Percentiles rank a stretch among this genome's conserved stretches.
phyloP scores from a whole-genome alignment of 306 rosid genomes.

The Vigna unguiculata region DNA sequence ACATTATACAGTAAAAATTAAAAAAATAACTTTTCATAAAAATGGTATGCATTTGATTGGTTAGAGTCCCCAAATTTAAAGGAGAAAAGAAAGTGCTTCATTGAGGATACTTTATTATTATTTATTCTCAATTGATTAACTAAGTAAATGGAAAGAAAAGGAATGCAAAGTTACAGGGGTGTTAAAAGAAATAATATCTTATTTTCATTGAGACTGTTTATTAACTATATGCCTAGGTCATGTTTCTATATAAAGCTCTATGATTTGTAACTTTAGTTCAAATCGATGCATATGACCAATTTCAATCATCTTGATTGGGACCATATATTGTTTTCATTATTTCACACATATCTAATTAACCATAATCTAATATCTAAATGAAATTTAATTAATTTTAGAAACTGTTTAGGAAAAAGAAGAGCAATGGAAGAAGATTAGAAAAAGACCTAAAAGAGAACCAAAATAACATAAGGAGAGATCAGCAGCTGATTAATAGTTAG shows the following conservation, averaged over 20 bases:
- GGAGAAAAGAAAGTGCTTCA: neutral
- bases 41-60: neutral
- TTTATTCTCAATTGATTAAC: too few species aligned
- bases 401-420: neutral
- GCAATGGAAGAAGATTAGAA: neutral
- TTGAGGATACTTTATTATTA: neutral
- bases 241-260: neutral
- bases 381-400: neutral
- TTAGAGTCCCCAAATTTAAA: neutral
- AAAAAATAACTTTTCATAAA: too few species aligned
- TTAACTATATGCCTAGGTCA: neutral
- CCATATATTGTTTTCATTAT: neutral
- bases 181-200: neutral
- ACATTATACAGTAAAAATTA: too few species aligned
- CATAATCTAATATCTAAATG: neutral
- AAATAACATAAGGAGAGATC: neutral
- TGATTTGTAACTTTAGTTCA: conserved; percentile 7
- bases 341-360: neutral
- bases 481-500: neutral
- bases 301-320: neutral
- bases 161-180: too few species aligned
- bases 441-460: neutral
- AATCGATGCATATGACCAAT: neutral
- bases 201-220: neutral
- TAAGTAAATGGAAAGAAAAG: too few species aligned